Percentiles rank a stretch among this genome's conserved stretches.
These are phyloP conservation scores for Backusella circina DNA, from an alignment of 192 early-diverging fungal species.

Conservation along the genomic window DNA sequence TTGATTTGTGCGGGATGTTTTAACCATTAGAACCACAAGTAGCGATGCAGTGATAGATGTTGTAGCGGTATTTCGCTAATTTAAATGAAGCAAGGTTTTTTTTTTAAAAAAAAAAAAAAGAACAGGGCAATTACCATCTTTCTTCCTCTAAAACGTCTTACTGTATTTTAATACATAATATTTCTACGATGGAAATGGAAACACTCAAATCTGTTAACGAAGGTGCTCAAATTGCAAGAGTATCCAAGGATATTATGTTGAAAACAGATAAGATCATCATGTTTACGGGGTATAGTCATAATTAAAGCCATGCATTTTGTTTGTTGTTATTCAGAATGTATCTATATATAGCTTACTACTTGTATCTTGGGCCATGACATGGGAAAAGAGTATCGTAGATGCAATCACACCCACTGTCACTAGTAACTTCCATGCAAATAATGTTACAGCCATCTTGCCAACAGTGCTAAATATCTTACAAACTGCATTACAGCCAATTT, in stretches of 20 bases:
- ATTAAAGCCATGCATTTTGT: neutral
- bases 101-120: neutral
- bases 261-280: constrained; percentile 2
- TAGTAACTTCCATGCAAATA: neutral
- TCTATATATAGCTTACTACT: neutral
- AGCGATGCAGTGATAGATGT: neutral
- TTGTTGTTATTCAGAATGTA: neutral
- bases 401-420: constrained; percentile 10
- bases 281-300: neutral
- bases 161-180: neutral
- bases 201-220: neutral
- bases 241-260: neutral
- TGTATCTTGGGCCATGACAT: neutral
- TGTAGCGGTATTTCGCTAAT: neutral
- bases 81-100: neutral
- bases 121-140: neutral
- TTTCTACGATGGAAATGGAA: neutral
- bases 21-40: too few relatives aligned
- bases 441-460: neutral
- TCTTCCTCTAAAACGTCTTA: neutral
- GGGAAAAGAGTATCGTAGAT: neutral
- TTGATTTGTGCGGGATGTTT: neutral
- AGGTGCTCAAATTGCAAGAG: neutral
- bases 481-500: constrained; percentile 3
- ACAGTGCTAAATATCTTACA: constrained; percentile 3